Base-by-base conservation (phyloP, 1,284 basidiomycete species). In the Pascua sp. region DNA sequence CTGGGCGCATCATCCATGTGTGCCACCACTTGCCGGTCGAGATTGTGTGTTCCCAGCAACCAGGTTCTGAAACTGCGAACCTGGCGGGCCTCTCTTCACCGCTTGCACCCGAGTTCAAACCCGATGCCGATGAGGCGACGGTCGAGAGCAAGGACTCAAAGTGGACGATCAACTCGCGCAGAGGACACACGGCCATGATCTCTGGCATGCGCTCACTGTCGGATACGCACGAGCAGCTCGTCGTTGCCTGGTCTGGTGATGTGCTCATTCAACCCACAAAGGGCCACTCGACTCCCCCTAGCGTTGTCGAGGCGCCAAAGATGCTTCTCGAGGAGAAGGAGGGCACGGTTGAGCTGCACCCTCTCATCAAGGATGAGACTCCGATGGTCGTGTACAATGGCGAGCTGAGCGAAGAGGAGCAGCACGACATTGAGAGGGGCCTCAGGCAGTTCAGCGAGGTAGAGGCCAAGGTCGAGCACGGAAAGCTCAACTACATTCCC, bases 101-200 rank as follows among this genome's bases (percentile, higher is more conserved):
- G 37, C 69, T 74, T 56, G 75, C 75, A 8, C 73, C 76, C 36
- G 75, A 75, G 60, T 76, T 77, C 67, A 74, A 76, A 64, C 69
- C 72, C 32, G 73, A 75, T 55, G 70, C 75, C 51, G 52, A 61
- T 11, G 62, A 66, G 39, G 57, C 68, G 4, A 64, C 63, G 1
- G 63, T 72, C 38, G 69, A 72, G 55, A 64, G 64, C 53, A 44
- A 58, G 15, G 67, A 73, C 53, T 65, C 72, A 37, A 75, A 71
- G 51, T 98, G 95, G 95, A 84, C 86, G 11, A 80, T 98, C 10
- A 79, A 84, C 11, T 84, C 87, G 4, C 83, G 94, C 41, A 87
- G 92, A 56, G 95, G 93, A 18, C 95, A 98, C 76, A 86, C 91
- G 7, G 95, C 95, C 9, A 91, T 98, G 88, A 89, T 95, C 65